Evolutionary conservation across 2,329 filamentous ascomycete genomes (phyloP), one percentile per base, ranked within the genome.

Genomic region (Fusarium praegraminearum): DNA sequence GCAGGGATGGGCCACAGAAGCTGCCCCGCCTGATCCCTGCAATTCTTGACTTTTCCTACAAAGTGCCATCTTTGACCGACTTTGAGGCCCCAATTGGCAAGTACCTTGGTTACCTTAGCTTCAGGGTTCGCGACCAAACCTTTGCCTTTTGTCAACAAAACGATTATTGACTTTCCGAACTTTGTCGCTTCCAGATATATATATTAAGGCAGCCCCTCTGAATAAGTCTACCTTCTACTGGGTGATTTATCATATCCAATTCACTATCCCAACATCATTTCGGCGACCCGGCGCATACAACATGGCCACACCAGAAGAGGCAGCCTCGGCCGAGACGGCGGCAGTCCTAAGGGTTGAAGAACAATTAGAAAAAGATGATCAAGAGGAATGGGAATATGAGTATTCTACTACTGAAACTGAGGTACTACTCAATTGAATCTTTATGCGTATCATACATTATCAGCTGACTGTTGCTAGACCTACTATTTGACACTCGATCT

Each of bases 341-440:
- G 77, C 73, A 12, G 73, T 74, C 11, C 53, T 80, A 44, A 49
- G 59, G 10, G 49, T 80, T 30, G 74, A 80, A 33, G 73, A 77
- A n/a, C 70, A 76, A 38, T 58, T 76, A 18, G 60, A 68, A 26
- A 64, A 65, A 12, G 80, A 82, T 30, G 84, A 83, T 8, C 82
- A 89, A 62, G 86, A 90, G 50, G 87, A 89, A 52, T 91, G 87
- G 87, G 89, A 91, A 73, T 90, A 90, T 69, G 89, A 91, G 70
- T 91, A 91, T 73, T 90, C 89, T 0, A 78, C 81, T 4, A 89
- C 87, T 0, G 88, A 91, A 73, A 89, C 84, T 16, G 89, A 91
- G 82, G 88, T 87, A 28, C 36, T 35, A 32, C 49, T 32, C 12
- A 20, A 15, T 16, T 47, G 44, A 32, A 43, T 45, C 15, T 11